Evolutionary conservation across 441 rosid genomes (phyloP).

Genomic region (Capsella rubella): DNA sequence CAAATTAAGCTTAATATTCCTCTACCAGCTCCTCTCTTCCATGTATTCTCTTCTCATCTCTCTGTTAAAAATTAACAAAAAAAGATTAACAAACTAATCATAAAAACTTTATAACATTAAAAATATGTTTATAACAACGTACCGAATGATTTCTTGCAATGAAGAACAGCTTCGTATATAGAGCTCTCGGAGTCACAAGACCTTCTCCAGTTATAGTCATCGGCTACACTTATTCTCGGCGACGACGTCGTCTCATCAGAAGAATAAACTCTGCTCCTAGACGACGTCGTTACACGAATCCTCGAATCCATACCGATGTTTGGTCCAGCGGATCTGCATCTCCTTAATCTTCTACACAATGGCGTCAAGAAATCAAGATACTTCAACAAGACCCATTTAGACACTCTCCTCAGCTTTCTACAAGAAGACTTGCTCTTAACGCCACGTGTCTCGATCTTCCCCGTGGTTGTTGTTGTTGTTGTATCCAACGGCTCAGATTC

Average conservation of each 20-base stretch:
- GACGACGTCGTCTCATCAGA: conserved; percentile 62
- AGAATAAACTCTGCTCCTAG: conserved; percentile 58
- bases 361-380: conserved; percentile 81
- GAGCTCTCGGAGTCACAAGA: conserved; percentile 97
- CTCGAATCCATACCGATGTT: conserved; percentile 44
- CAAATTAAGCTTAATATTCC: conserved; percentile 41
- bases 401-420: conserved; percentile 61
- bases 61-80: conserved; percentile 48
- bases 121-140: conserved; percentile 21
- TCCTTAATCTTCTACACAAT: conserved; percentile 59
- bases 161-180: conserved; percentile 95
- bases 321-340: conserved; percentile 48
- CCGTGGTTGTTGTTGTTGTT: conserved; percentile 33
- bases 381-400: conserved; percentile 65
- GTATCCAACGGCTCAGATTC: conserved; percentile 48
- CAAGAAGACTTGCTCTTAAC: conserved; percentile 44
- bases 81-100: neutral
- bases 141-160: conserved; percentile 95
- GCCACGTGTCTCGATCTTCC: conserved; percentile 43
- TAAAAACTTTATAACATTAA: neutral
- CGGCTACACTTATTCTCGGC: conserved; percentile 72
- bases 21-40: conserved; percentile 38
- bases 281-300: conserved; percentile 45
- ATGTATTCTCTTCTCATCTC: conserved; percentile 49
- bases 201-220: conserved; percentile 65